These are phyloP conservation scores for Potentilla sterilis DNA, from an alignment of 306 rosid species.

Conservation along the genomic window DNA sequence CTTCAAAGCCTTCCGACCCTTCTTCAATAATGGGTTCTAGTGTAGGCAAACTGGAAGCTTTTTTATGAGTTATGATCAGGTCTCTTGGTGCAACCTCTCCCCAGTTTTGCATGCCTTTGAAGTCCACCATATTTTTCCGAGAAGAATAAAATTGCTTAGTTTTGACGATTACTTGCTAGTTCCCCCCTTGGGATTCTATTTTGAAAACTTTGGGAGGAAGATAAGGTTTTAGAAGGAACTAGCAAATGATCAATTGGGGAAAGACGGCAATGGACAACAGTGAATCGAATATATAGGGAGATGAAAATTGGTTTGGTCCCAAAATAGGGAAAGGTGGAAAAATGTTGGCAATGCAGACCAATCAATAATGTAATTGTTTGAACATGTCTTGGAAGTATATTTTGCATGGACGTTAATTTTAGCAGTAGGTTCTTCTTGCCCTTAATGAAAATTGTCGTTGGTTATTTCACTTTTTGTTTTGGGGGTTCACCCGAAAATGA, in stretches of 20 bases:
- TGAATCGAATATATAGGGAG: background rate
- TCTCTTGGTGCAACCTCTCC: slow-evolving; percentile 59
- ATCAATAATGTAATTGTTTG: background rate
- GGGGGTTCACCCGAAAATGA: background rate
- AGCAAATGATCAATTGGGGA: background rate
- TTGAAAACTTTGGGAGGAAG: background rate
- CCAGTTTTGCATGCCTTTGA: slow-evolving; percentile 33
- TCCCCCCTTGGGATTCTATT: background rate
- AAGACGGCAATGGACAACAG: background rate
- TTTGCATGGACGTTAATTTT: background rate
- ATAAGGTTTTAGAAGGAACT: slow-evolving; percentile 10
- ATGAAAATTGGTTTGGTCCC: background rate
- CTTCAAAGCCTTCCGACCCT: slow-evolving; percentile 23
- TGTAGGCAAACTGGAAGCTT: slow-evolving; percentile 26
- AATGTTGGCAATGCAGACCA: background rate
- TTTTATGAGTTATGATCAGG: slow-evolving; percentile 32
- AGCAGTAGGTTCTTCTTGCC: background rate
- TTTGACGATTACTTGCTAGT: slow-evolving; percentile 11
- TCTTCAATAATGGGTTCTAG: slow-evolving; percentile 74
- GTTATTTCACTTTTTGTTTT: background rate
- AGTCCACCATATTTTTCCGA: slow-evolving; percentile 35
- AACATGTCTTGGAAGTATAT: background rate
- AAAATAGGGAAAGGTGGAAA: slow-evolving; percentile 3
- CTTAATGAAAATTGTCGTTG: background rate
- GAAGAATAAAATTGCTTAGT: background rate